phyloP scores from a whole-genome alignment of 495 filamentous ascomycete species.

The Usnea hakonensis region DNA sequence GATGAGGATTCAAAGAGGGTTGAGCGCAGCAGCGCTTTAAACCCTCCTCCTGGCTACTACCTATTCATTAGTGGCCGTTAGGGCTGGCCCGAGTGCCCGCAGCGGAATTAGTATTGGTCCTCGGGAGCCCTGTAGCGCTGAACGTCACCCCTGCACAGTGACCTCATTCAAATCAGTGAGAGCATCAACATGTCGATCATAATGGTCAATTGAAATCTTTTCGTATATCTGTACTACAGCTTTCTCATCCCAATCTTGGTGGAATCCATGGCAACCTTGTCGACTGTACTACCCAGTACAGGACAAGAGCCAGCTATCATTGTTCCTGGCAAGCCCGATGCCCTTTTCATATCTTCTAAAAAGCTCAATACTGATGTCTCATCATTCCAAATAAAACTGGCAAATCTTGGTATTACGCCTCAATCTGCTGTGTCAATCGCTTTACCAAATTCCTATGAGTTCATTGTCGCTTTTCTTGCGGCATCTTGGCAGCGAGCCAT shows the following conservation, averaged over 20 bases:
- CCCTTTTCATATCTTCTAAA: slow-evolving; percentile 55
- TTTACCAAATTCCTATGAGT: slow-evolving; percentile 71
- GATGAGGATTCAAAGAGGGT: no score
- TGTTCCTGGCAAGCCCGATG: slow-evolving; percentile 51
- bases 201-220: neutral
- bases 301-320: slow-evolving; percentile 52
- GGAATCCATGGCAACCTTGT: slow-evolving; percentile 39
- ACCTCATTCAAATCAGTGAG: no score
- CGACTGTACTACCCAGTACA: slow-evolving; percentile 36
- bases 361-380: slow-evolving; percentile 53
- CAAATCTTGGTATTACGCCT: slow-evolving; percentile 56
- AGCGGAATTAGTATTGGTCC: no score
- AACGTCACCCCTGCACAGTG: no score
- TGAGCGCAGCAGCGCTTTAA: no score
- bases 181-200: neutral
- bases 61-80: no score
- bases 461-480: slow-evolving; percentile 74
- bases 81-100: no score
- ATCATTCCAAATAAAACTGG: slow-evolving; percentile 64
- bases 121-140: no score
- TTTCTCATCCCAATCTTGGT: neutral
- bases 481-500: slow-evolving; percentile 68
- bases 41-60: no score
- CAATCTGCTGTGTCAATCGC: slow-evolving; percentile 66
- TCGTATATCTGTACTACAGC: neutral